Evolutionary conservation across 1,284 basidiomycete species (phyloP), one percentile per base, ranked within the genome.

Genomic region (Naganishia liquefaciens): DNA sequence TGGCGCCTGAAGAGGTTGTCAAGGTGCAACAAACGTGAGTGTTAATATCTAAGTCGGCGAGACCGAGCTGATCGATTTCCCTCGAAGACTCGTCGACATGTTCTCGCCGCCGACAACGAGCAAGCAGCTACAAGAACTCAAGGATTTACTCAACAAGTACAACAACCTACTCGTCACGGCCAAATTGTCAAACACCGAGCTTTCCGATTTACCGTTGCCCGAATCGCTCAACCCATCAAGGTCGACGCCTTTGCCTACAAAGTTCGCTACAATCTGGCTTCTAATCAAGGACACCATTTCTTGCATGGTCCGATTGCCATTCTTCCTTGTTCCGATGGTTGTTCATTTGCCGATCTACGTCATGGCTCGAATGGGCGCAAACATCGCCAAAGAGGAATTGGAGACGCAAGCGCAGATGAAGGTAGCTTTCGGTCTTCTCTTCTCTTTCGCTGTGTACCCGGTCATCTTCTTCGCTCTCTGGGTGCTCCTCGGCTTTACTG

Each of bases 341-440:
- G 82, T 93, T 54, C 90, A 96, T 75, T 72, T 86, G 28, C 93
- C 93, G 0, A 85, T 90, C 51, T 96, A 96, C 77, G 77, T 87
- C 65, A 86, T 93, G 80, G 88, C 86, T 15, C 82, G 86, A 33
- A 73, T 88, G 53, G 91, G 89, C 52, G 89, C 88, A 5, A 80
- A 83, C 49, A 79, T 93, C 40, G 88, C 84, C 21, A 86, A 91
- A 73, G 86, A 93, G 70, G 93, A 97, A 77, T 40, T 77, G 49
- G 93, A 95, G 77, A 89, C 90, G 5, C 89, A 91, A 77, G 93
- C 92, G 42, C 91, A 94, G 81, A 93, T 89, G 80, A 94, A 96
- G 81, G 86, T 94, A 47, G 86, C 89, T 15, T 87, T 93, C 69
- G 90, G 91, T 1, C 75, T 95, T 27, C 73, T 93, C 53, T 84